Base-by-base conservation (phyloP, 2,329 filamentous ascomycete genomes). In the Plenodomus lindquistii region DNA sequence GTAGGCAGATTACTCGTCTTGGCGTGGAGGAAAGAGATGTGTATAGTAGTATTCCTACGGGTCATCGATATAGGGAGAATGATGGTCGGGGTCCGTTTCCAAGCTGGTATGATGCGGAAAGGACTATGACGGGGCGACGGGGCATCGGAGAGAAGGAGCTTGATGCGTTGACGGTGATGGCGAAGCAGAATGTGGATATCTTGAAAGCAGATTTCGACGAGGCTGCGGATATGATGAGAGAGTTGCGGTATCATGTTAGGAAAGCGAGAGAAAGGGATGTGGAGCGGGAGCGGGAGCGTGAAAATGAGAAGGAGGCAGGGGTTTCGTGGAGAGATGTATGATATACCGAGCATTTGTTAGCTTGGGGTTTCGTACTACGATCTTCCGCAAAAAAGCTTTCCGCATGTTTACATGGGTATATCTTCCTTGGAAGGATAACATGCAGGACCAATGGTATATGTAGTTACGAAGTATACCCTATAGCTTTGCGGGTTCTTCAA, bases 191-290 rank as follows among this genome's bases (percentile, higher is more conserved):
- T 48, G 31, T 60, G 8, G 37, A 17, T 11, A 42, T 57, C 10
- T 22, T 65, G 10, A 35, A 38, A 3, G 54, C 62, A 51, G 60
- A 64, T 45, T 18, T 62, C n/a, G 44, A 47, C 15, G 60, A 64
- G 19, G 52, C 64, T 51, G 46, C 36, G 21, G 43, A 21, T 16
- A 20, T 52, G 45, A 44, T 59, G 15, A 20, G 48, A 19, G 44
- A 44, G 10, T 59, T 45, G 42, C 46, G 40, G 17, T 21, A 9
- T 24, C 40, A 24, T 2, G 24, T 9, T 7, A 15, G 27, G 11
- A 15, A 31, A 8, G 18, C 29, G 3, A 20, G 17, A 15, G n/a
- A 40, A 1, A 17, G 19, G 21, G 34, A 21, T 10, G 16, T 35
- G 13, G 36, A 7, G 45, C 39, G 37, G 4, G 19, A n/a, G 4